A percentile compares a stretch with the other conserved stretches of the same genome.
Evolutionary conservation across 2,329 filamentous ascomycete genomes (phyloP).

Genomic region (Talaromyces verruculosus): DNA sequence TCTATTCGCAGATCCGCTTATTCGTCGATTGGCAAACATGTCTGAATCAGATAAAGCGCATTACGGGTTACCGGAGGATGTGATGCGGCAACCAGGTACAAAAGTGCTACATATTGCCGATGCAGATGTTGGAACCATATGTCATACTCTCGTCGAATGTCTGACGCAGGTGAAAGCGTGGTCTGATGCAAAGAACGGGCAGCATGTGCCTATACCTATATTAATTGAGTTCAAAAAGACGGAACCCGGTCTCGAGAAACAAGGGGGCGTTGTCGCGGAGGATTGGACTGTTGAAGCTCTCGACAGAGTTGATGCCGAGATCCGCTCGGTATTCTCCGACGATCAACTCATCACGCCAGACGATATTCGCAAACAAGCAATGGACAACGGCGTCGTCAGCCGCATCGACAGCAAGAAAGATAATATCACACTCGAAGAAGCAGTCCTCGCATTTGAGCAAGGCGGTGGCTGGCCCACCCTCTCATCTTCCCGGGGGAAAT

Average conservation of each 20-base stretch:
- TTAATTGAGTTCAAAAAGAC: constrained; percentile 23
- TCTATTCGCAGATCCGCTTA: constrained; percentile 19
- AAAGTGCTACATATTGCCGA: constrained; percentile 23
- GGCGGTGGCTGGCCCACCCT: constrained; percentile 21
- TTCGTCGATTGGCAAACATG: constrained; percentile 21
- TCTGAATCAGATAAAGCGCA: constrained; percentile 18
- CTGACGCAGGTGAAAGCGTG: constrained; percentile 18
- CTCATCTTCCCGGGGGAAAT: constrained; percentile 16
- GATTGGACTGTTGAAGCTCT: constrained; percentile 20
- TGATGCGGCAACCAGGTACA: constrained; percentile 20
- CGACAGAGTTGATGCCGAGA: constrained; percentile 19
- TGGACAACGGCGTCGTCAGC: constrained; percentile 1
- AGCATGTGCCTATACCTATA: constrained; percentile 21
- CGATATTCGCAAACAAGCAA: constrained; percentile 19
- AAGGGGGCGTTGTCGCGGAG: constrained; percentile 20
- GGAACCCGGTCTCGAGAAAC: constrained; percentile 13
- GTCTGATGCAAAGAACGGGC: constrained; percentile 9
- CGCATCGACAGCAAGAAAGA: neutral
- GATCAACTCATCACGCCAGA: constrained; percentile 21
- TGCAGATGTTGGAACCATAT: constrained; percentile 21
- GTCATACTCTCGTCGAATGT: constrained; percentile 21
- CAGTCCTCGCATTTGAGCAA: constrained; percentile 15
- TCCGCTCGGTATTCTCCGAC: constrained; percentile 20
- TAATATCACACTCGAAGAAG: constrained; percentile 20
- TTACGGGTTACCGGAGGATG: constrained; percentile 14